These are phyloP conservation scores for Gloeostereum incarnatum DNA, from an alignment of 768 basidiomycete genomes.

Conservation along the genomic window DNA sequence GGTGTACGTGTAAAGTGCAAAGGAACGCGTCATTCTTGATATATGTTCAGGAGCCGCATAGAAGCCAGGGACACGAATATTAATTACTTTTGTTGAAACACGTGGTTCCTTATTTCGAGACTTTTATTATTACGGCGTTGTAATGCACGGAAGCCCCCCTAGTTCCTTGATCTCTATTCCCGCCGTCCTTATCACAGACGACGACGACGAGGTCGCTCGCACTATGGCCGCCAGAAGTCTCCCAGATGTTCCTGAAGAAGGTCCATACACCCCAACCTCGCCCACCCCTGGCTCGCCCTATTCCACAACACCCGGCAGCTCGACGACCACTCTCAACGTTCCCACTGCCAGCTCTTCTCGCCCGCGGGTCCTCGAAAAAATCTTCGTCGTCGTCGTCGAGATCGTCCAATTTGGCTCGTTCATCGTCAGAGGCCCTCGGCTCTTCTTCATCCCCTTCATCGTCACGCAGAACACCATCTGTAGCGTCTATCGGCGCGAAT, in stretches of 20 bases:
- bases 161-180: too few relatives aligned
- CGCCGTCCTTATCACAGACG: too few relatives aligned
- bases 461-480: slow-evolving; percentile 17
- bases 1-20: too few relatives aligned
- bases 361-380: slow-evolving; percentile 15
- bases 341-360: slow-evolving; percentile 13
- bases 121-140: too few relatives aligned
- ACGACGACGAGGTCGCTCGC: not conserved
- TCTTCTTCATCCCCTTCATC: slow-evolving; percentile 12
- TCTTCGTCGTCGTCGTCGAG: slow-evolving; percentile 14
- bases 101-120: too few relatives aligned
- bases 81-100: too few relatives aligned
- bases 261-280: slow-evolving; percentile 7
- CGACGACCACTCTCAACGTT: slow-evolving; percentile 26
- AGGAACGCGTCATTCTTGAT: too few relatives aligned
- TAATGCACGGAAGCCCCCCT: too few relatives aligned
- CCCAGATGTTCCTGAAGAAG: slow-evolving; percentile 22
- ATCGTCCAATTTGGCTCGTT: not conserved
- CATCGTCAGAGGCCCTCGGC: slow-evolving; percentile 8
- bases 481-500: slow-evolving; percentile 13
- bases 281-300: slow-evolving; percentile 25
- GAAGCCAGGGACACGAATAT: too few relatives aligned
- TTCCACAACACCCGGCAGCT: slow-evolving; percentile 23
- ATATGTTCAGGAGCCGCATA: too few relatives aligned
- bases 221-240: slow-evolving; percentile 8